phyloP scores from a whole-genome alignment of 257 asterid species.

The Petrea volubilis region DNA sequence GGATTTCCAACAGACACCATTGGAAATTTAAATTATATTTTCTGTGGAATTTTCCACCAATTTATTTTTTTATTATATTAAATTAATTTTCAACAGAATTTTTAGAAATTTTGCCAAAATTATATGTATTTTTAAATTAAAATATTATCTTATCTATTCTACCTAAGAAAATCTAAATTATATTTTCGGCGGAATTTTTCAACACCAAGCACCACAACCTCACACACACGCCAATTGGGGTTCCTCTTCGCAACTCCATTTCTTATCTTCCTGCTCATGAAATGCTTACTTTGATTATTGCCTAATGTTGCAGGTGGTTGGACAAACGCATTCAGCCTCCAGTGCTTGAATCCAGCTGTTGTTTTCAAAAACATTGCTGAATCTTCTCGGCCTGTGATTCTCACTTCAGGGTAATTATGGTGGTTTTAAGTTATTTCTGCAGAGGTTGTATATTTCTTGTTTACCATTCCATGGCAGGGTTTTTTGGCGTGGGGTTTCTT shows the following conservation, averaged over 20 bases:
- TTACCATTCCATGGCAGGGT: conserved; percentile 3
- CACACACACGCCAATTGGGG: too few relatives aligned
- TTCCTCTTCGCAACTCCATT: conserved; percentile 25
- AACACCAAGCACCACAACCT: too few relatives aligned
- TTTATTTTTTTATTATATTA: too few relatives aligned
- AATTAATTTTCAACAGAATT: too few relatives aligned
- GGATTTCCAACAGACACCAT: too few relatives aligned
- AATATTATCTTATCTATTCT: too few relatives aligned
- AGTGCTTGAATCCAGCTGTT: conserved; percentile 97
- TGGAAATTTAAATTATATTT: too few relatives aligned
- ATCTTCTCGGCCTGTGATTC: conserved; percentile 79
- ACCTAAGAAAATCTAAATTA: too few relatives aligned
- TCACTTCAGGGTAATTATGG: conserved; percentile 88
- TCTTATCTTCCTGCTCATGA: conserved; percentile 11
- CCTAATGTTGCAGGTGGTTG: conserved; percentile 49
- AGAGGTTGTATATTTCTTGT: background rate
- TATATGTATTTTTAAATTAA: too few relatives aligned
- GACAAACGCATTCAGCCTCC: conserved; percentile 62
- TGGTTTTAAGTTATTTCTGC: conserved; percentile 11
- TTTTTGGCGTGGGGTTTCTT: background rate
- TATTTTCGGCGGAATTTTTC: too few relatives aligned
- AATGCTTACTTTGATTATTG: conserved; percentile 16
- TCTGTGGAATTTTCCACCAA: too few relatives aligned
- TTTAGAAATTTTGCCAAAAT: too few relatives aligned
- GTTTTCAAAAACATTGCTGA: conserved; percentile 87